Percentiles rank a stretch among this genome's conserved stretches.
Conservation (phyloP, 164 flowering plant species). For the Nelumbo lutea region DNA sequence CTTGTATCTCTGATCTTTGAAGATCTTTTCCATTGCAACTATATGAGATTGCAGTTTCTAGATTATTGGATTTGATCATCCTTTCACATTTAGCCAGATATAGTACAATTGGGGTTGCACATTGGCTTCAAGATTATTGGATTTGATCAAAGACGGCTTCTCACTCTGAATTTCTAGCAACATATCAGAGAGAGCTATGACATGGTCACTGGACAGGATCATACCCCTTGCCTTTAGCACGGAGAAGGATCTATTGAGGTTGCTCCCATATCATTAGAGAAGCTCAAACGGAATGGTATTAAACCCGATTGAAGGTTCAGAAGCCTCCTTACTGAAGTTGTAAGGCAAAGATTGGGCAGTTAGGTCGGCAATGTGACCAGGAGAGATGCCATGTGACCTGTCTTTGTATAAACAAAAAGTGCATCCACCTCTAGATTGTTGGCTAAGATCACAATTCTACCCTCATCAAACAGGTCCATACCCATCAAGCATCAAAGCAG, state of each 20-base stretch:
- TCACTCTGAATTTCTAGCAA: neutral
- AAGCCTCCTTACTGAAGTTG: slow-evolving; percentile 75
- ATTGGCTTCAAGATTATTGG: too few species aligned
- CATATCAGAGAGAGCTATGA: slow-evolving; percentile 92
- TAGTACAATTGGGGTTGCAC: too few species aligned
- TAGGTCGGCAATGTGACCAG: slow-evolving; percentile 91
- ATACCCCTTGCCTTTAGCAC: slow-evolving; percentile 89
- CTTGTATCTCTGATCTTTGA: too few species aligned
- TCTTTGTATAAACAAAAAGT: slow-evolving; percentile 78
- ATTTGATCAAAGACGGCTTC: neutral
- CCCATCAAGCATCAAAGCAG: neutral
- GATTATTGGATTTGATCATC: too few species aligned
- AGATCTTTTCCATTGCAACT: too few species aligned
- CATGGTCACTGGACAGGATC: slow-evolving; percentile 88
- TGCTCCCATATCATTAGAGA: slow-evolving; percentile 93
- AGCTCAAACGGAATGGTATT: slow-evolving; percentile 81
- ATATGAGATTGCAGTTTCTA: too few species aligned
- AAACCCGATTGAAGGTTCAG: slow-evolving; percentile 95
- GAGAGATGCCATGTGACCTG: slow-evolving; percentile 96
- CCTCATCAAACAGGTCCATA: neutral
- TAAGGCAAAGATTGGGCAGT: slow-evolving; percentile 97
- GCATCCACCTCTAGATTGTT: slow-evolving; percentile 92
- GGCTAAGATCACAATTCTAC: slow-evolving; percentile 39
- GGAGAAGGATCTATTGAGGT: slow-evolving; percentile 80
- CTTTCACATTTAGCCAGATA: too few species aligned